phyloP scores from a whole-genome alignment of 345 rosid species.

The Eucalyptus decipiens region DNA sequence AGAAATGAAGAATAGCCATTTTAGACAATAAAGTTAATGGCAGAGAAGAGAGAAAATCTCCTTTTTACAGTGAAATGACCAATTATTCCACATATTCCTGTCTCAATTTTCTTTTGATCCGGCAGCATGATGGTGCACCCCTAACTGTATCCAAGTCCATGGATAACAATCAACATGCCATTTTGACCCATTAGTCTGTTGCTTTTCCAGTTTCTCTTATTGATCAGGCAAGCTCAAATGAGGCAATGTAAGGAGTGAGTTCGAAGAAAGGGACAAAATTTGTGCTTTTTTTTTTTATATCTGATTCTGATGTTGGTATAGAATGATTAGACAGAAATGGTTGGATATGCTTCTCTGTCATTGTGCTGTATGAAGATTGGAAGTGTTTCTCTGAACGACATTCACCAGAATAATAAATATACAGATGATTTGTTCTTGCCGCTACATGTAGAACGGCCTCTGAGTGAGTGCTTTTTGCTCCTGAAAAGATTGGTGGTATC shows the following conservation, averaged over 20 bases:
- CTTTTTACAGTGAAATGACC: not conserved
- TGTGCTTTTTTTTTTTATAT: not conserved
- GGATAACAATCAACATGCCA: not conserved
- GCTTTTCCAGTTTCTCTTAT: not conserved
- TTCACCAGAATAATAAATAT: not conserved
- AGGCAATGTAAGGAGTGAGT: not conserved
- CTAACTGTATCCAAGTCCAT: not conserved
- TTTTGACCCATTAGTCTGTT: not conserved
- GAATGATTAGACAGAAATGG: not conserved
- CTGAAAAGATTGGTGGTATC: not conserved
- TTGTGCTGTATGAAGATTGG: not conserved
- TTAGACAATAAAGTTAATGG: not conserved
- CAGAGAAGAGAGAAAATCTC: not conserved
- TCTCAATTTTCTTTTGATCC: not conserved
- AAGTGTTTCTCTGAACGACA: not conserved
- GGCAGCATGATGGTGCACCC: not conserved
- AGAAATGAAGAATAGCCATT: not conserved
- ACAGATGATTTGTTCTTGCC: not conserved
- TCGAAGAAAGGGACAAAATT: not conserved
- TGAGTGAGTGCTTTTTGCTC: not conserved
- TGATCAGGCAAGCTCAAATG: not conserved
- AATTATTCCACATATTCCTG: not conserved
- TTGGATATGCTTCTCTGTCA: not conserved
- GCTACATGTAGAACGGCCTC: not conserved
- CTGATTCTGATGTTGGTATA: not conserved